Evolutionary conservation across 805 yeast species (phyloP), one percentile per base, ranked within the genome.

Genomic region (Starmerella bombicola): DNA sequence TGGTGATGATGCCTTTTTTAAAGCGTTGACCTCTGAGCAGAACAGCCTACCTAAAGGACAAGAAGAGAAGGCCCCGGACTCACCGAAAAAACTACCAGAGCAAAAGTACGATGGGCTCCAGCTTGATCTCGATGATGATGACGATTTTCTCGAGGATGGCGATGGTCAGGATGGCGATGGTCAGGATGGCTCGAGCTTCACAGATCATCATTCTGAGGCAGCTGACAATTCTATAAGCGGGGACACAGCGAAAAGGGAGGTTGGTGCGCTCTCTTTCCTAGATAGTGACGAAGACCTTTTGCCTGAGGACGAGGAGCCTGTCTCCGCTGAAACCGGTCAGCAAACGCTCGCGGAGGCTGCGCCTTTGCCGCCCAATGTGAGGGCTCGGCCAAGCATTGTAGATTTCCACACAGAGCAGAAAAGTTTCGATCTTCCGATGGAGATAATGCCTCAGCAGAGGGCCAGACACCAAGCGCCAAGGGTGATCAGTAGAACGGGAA

Each of bases 341-440:
- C 21, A 20, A 15, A 13, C 23, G 5, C n/a, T n/a, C 13, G 16
- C 19, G 23, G 17, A 20, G 35, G 16, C 15, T 7, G 35, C 8
- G 15, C 35, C 35, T 15, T 7, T 6, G 6, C 23, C 15, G 25
- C 35, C 6, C 17, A 9, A 29, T 23, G 42, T 41, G 34, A 28
- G 22, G 26, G 23, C 39, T 5, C 28, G 26, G 33, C 41, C 41
- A 34, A 41, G 55, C 42, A 38, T 54, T 33, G 32, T 52, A 13
- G 38, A 43, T 4, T 46, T 48, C 39, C 49, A 47, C 19, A 50
- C 61, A 3, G 55, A 49, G 5, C 42, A 45, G 21, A 53, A 46
- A 18, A 58, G 62, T 15, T 60, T 58, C 40, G 64, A 60, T 33
- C 30, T 59, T 22, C 64, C 64, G 9, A 37, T 55, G 7, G 59